Evolutionary conservation across 768 basidiomycete genomes (phyloP), one percentile per base, ranked within the genome.

Genomic region (Suillus spraguei): DNA sequence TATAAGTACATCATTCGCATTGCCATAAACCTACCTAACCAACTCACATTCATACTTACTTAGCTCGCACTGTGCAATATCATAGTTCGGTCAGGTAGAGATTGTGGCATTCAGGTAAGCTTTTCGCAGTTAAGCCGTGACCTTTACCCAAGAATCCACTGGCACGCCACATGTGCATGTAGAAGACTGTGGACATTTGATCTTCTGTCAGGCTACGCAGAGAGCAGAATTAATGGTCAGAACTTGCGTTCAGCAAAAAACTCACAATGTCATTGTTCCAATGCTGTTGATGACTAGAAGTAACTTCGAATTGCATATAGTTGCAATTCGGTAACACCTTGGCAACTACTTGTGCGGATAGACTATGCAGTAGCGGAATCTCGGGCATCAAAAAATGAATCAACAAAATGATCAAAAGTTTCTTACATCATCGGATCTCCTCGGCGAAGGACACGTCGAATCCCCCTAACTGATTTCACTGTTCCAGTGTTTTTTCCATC

Each of bases 11-110:
- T 41, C 38, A 39, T 39, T 28, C 38, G 38, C 52, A 33, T 7
- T 49, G 47, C 47, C 47, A 28, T 24, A 50, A 50, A 17, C 52
- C 32, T 53, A 53, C 52, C 33, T 35, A 53, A 49, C 52, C 11
- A 53, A 53, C 50, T 20, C 50, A 52, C 20, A 52, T 20, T 33
- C 38, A 36, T 28, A 39, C 24, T 56, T 24, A 41, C 16, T 41
- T 28, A 39, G 38, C 38, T 39, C 38, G 22, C 24, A 28, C 41
- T 39, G 38, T 20, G 17, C 24, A 28, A 41, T 41, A 39, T 41
- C 24, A 58, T 39, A 8, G 55, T 58, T 17, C 38, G 9, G 38
- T 17, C 10, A 20, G 55, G 24, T 22, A 38, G 55, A 38, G 17
- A 24, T 36, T 5, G 22, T 58, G 17, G 6, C 20, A 53, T 32